These are phyloP conservation scores for Agrocybe chaxingu DNA, from an alignment of 768 basidiomycete species.

Conservation along the genomic window DNA sequence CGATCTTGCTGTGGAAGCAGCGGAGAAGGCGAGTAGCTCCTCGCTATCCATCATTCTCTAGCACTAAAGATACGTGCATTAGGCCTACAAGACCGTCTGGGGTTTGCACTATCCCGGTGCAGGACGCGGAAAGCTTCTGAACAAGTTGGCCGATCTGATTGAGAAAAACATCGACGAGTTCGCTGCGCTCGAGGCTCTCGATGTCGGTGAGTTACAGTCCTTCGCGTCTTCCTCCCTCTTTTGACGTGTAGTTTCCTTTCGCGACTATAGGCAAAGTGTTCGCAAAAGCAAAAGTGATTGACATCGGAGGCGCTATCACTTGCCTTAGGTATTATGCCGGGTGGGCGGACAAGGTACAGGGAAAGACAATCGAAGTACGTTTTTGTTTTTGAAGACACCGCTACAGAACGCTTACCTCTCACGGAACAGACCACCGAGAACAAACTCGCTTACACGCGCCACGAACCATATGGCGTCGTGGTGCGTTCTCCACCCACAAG, in stretches of 20 bases:
- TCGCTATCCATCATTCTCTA: background rate
- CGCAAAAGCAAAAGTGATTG: slow-evolving; percentile 38
- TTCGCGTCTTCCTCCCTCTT: background rate
- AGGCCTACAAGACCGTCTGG: slow-evolving; percentile 55
- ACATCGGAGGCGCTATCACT: slow-evolving; percentile 43
- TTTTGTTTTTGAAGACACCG: background rate
- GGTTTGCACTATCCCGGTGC: slow-evolving; percentile 54
- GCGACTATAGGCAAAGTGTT: slow-evolving; percentile 51
- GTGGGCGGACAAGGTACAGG: slow-evolving; percentile 82
- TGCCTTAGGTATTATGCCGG: slow-evolving; percentile 79
- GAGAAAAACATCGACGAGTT: slow-evolving; percentile 60
- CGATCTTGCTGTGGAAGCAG: slow-evolving; percentile 66
- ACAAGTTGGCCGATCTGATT: slow-evolving; percentile 61
- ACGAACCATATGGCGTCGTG: slow-evolving; percentile 60
- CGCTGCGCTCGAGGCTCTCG: slow-evolving; percentile 67
- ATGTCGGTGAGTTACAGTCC: slow-evolving; percentile 43
- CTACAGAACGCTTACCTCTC: background rate
- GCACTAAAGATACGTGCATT: background rate
- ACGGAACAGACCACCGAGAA: slow-evolving; percentile 40
- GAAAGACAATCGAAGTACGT: slow-evolving; percentile 62
- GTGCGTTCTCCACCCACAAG: slow-evolving; percentile 15
- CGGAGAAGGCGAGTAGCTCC: slow-evolving; percentile 40
- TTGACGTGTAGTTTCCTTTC: background rate
- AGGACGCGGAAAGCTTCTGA: slow-evolving; percentile 50
- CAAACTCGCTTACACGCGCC: slow-evolving; percentile 65